phyloP scores from a whole-genome alignment of 2,329 filamentous ascomycete species.

The Tricladium varicosporioides region DNA sequence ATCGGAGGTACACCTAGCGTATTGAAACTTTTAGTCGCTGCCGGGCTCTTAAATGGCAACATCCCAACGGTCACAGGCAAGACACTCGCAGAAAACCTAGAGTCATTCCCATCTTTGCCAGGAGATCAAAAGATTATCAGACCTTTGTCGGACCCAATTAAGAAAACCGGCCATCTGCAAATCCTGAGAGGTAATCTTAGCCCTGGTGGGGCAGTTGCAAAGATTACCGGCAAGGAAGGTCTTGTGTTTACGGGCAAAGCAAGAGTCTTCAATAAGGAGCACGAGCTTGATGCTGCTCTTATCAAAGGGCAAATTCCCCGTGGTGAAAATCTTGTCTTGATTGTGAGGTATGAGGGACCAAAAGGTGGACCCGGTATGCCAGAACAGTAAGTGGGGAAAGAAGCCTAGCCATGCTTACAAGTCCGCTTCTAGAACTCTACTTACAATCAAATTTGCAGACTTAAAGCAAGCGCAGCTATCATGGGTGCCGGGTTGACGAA shows the following conservation, averaged over 20 bases:
- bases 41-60: conserved; percentile 70
- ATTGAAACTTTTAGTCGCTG: conserved; percentile 79
- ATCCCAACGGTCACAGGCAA: conserved; percentile 82
- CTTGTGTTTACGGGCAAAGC: conserved; percentile 77
- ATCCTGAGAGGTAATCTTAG: conserved; percentile 86
- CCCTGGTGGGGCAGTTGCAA: conserved; percentile 85
- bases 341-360: conserved; percentile 92
- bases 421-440: not conserved
- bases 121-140: conserved; percentile 82
- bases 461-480: conserved; percentile 83
- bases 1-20: conserved; percentile 84
- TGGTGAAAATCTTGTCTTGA: conserved; percentile 79
- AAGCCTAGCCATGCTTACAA: no score
- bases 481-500: conserved; percentile 90
- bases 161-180: conserved; percentile 81
- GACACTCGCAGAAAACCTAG: conserved; percentile 79
- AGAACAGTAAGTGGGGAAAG: conserved; percentile 68
- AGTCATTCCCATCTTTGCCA: conserved; percentile 71
- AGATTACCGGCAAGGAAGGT: conserved; percentile 96
- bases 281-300: conserved; percentile 72
- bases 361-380: conserved; percentile 96
- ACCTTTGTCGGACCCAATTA: conserved; percentile 73
- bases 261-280: conserved; percentile 83
- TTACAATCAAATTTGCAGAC: conserved; percentile 22
- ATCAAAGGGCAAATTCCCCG: conserved; percentile 65